Percentiles rank a stretch among this genome's conserved stretches.
phyloP scores from a whole-genome alignment of 345 rosid genomes.

The Anacardium occidentale region DNA sequence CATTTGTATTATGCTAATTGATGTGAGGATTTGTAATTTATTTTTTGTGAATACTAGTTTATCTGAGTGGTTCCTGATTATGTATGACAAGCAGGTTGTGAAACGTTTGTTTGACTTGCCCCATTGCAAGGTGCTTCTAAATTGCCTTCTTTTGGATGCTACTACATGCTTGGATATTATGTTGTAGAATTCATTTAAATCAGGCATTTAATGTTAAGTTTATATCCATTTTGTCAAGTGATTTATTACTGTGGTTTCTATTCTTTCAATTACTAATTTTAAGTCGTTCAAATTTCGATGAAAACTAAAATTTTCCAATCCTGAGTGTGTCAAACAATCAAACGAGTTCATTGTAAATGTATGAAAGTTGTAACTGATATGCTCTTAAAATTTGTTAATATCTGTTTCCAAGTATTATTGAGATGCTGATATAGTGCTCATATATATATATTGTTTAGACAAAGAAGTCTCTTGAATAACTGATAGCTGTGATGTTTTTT shows the following conservation, averaged over 20 bases:
- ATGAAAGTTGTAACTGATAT: background rate
- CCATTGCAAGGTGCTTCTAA: constrained; percentile 21
- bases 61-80: constrained; percentile 22
- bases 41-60: constrained; percentile 6
- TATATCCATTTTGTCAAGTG: background rate
- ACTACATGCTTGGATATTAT: constrained; percentile 2
- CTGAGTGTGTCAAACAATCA: background rate
- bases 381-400: background rate
- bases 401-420: background rate
- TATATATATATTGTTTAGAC: background rate
- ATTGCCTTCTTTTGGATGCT: constrained; percentile 19
- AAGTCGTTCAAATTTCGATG: background rate
- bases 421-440: background rate
- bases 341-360: background rate
- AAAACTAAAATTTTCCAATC: background rate
- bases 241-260: background rate
- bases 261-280: background rate
- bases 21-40: background rate
- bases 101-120: constrained; percentile 28
- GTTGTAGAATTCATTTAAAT: background rate
- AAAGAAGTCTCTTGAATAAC: background rate
- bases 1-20: background rate
- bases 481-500: constrained; percentile 25
- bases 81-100: constrained; percentile 27
- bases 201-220: background rate